A percentile compares a stretch with the other conserved stretches of the same genome.
Evolutionary conservation across 257 asterid species (phyloP).

Genomic region (Cynanchum wilfordii): DNA sequence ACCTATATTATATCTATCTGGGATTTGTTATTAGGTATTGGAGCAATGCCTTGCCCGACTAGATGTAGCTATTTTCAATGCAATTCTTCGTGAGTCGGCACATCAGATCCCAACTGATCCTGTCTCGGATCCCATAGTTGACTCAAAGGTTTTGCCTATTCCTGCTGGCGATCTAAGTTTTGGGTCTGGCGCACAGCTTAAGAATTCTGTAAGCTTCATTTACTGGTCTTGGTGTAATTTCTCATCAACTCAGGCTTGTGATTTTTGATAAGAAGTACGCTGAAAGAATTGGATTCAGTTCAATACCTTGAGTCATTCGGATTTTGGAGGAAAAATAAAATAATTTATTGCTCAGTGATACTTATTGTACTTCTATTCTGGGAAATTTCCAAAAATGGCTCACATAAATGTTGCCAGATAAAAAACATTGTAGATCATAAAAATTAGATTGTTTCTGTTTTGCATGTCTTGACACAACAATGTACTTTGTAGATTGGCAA

Average conservation of each 20-base stretch:
- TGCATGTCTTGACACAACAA: constrained; percentile 12
- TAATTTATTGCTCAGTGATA: neutral
- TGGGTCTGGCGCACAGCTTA: constrained; percentile 94
- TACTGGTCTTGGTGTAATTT: constrained; percentile 6
- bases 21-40: constrained; percentile 53
- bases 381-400: neutral
- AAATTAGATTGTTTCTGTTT: neutral
- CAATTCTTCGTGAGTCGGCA: constrained; percentile 92
- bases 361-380: neutral
- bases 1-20: neutral
- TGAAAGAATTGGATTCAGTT: neutral
- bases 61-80: constrained; percentile 96
- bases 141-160: constrained; percentile 86
- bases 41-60: constrained; percentile 85
- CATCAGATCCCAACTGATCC: constrained; percentile 99
- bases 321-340: neutral
- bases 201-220: constrained; percentile 62
- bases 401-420: neutral
- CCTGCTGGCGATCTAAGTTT: constrained; percentile 98
- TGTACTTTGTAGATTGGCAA: constrained; percentile 58
- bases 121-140: constrained; percentile 94
- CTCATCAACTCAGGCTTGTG: neutral
- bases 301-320: neutral
- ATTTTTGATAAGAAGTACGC: neutral
- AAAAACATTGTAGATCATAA: neutral